Evolutionary conservation across 2,329 filamentous ascomycete species (phyloP), one percentile per base, ranked within the genome.

Genomic region (Ilyonectria mors-panacis): DNA sequence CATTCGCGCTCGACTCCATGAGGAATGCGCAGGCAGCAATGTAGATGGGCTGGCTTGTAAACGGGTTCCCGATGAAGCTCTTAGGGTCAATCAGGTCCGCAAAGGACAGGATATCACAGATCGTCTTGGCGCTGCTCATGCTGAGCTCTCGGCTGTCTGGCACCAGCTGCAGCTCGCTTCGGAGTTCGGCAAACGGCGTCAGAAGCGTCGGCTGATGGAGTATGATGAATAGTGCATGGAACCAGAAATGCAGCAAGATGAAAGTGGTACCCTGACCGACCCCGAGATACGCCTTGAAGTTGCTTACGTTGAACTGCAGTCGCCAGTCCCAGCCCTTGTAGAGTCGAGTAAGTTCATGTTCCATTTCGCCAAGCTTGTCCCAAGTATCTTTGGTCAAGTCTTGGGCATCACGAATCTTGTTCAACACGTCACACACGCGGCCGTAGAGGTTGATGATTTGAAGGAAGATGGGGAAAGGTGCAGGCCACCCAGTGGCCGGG

Each of bases 91-190:
- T 93, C 10, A 97, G 83, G 76, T 97, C 93, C 0, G 94, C 93
- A 78, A 97, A 97, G 1, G 93, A 92, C 9, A 97, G 81, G 17
- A 97, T 97, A 74, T 97, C 94, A 37, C 93, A 94, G 67, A 97
- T 96, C 0, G 94, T 97, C 82, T 97, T 97, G 13, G 94, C 94
- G 26, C 93, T 95, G 15, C 93, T 95, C 92, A 95, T 95, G 67
- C 93, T 94, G 6, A 91, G 79, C 77, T 96, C 93, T 63, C 93
- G 90, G 70, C 93, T 96, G 76, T 96, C 93, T 0, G 92, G 89
- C 42, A 94, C 89, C 1, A 97, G 85, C 63, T 94, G 92, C 56
- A 93, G 86, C 59, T 92, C 91, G 63, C 82, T 83, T 50, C 81
- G 83, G 37, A 87, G 78, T 15, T 84, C 81, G n/a, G 85, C 86